Percentiles rank a stretch among this genome's conserved stretches.
Evolutionary conservation across 345 rosid genomes (phyloP).

Genomic region (Syzygium aqueum): DNA sequence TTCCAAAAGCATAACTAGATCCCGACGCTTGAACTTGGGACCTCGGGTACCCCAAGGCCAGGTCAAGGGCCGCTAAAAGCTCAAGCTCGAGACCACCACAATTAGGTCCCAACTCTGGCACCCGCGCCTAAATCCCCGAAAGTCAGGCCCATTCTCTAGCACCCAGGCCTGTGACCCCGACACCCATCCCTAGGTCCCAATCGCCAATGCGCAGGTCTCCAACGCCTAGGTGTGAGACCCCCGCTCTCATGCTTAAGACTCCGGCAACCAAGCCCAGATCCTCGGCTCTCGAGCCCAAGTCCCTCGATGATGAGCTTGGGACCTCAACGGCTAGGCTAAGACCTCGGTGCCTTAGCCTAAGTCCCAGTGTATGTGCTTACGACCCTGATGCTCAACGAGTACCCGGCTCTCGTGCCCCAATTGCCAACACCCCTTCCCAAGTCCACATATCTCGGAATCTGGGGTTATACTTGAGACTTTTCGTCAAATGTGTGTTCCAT

Average conservation of each 20-base stretch:
- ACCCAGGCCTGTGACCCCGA: not conserved
- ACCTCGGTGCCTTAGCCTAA: not conserved
- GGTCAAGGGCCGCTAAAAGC: not conserved
- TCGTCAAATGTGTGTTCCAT: not conserved
- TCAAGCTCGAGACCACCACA: not conserved
- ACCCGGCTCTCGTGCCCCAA: not conserved
- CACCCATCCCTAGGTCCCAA: not conserved
- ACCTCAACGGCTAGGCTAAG: not conserved
- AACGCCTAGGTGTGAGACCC: not conserved
- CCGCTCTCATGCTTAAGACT: not conserved
- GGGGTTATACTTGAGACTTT: not conserved
- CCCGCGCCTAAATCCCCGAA: not conserved
- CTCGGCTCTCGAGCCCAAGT: accelerated
- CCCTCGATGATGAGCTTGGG: not conserved
- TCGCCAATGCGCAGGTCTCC: accelerated
- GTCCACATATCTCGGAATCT: not conserved
- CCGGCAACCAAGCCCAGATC: not conserved
- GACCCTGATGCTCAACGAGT: not conserved
- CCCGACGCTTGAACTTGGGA: no score
- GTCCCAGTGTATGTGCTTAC: not conserved
- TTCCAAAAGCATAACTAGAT: not conserved
- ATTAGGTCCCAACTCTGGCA: accelerated
- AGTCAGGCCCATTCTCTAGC: not conserved
- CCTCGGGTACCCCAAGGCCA: accelerated
- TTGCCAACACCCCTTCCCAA: not conserved